Conservation (phyloP, 2,329 filamentous ascomycete species). For the Leptographium radiaticola region DNA sequence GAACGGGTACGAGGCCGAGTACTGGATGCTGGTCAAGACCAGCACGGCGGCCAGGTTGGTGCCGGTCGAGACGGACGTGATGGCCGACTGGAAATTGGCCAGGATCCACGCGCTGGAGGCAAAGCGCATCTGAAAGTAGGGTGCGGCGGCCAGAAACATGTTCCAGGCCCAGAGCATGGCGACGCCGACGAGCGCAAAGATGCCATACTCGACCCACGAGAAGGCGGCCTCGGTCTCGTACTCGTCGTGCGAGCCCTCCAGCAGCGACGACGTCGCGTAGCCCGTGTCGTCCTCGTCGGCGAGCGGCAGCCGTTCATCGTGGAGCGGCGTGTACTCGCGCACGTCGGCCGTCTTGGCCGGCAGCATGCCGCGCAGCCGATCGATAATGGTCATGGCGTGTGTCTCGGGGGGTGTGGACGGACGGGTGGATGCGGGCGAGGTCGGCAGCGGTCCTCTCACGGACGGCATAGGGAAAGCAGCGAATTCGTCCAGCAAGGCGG, state of each 20-base stretch:
- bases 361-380: constrained; percentile 26
- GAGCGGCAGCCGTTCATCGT: constrained; percentile 14
- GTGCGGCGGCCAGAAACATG: constrained; percentile 92
- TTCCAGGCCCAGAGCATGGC: constrained; percentile 99
- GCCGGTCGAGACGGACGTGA: constrained; percentile 73
- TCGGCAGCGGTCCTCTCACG: neutral
- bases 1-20: constrained; percentile 72
- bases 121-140: constrained; percentile 84
- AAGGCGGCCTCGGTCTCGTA: constrained; percentile 37
- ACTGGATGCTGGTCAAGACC: constrained; percentile 67
- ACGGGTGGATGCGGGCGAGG: neutral
- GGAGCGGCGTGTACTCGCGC: constrained; percentile 22
- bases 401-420: neutral
- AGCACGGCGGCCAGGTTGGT: constrained; percentile 69
- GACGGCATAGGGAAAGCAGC: neutral
- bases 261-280: constrained; percentile 9
- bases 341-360: constrained; percentile 13
- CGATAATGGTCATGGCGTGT: constrained; percentile 17
- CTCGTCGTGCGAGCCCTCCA: constrained; percentile 12
- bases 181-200: constrained; percentile 75
- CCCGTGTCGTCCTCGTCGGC: constrained; percentile 15
- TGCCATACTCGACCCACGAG: constrained; percentile 73
- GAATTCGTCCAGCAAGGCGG: neutral
- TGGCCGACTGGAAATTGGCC: constrained; percentile 77
- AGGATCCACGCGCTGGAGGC: constrained; percentile 55